Conservation (phyloP, 352 stramenopile species). For the Globisporangium nodosum region DNA sequence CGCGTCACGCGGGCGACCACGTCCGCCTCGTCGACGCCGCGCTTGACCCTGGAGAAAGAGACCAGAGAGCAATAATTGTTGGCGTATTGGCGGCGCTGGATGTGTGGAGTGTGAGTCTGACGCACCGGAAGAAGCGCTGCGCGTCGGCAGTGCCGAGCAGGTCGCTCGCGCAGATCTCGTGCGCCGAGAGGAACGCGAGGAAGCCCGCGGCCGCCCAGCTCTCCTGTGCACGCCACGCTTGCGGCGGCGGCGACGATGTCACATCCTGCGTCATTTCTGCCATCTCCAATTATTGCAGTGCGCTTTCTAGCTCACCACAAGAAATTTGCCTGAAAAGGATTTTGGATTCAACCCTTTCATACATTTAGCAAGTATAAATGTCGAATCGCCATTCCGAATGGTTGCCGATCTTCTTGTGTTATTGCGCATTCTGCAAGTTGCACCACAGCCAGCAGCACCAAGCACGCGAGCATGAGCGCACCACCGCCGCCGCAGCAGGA, state of each 20-base stretch:
- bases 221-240: slow-evolving; percentile 28
- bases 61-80: not conserved
- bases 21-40: slow-evolving; percentile 7
- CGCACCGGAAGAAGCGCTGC: slow-evolving; percentile 60
- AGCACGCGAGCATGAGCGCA: slow-evolving; percentile 18
- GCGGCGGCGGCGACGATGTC: too few relatives aligned
- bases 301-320: not conserved
- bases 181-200: slow-evolving; percentile 43
- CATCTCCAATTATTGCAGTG: too few relatives aligned
- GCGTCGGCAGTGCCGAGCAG: slow-evolving; percentile 22
- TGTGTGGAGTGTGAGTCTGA: not conserved
- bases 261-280: too few relatives aligned
- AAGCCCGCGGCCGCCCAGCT: slow-evolving; percentile 50
- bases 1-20: slow-evolving; percentile 1
- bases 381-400: not conserved
- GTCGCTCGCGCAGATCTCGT: slow-evolving; percentile 41
- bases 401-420: not conserved
- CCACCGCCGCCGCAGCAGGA: slow-evolving; percentile 15
- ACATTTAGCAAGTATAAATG: not conserved
- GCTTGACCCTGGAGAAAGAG: slow-evolving; percentile 5
- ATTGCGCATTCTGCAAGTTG: not conserved
- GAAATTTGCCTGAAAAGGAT: not conserved
- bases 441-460: not conserved
- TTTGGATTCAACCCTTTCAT: not conserved
- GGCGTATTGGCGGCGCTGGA: too few relatives aligned